Base-by-base conservation (phyloP, 1,284 basidiomycete species). In the Sparassis latifolia region DNA sequence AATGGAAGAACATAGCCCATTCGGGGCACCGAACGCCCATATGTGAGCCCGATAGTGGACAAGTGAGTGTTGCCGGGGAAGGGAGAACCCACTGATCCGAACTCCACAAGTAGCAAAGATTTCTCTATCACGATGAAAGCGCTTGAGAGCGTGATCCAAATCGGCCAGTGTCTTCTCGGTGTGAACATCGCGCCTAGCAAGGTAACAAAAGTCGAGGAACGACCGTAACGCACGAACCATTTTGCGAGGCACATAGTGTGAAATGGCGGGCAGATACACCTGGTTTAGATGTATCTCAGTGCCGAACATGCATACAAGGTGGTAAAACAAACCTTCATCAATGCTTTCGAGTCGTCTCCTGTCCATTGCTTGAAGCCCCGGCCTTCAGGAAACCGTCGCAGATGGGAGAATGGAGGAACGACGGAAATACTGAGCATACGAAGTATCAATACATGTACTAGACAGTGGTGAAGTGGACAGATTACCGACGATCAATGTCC, bases 321-420 rank as follows among this genome's bases (percentile, higher is more conserved):
- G 12, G 35, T 12, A 12, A 6, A 37, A 27, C 39, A 6, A 35
- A 56, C 57, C 55, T 61, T 61, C 59, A 61, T 61, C 6, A 62
- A 42, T 0, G 48, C 60, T 31, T 57, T 57, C 0, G 55, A 57
- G 27, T 62, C 57, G 42, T 62, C 52, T 0, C 60, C 60, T 4
- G 57, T 61, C 60, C 60, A 61, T 42, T 61, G 58, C 39, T 61
- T 61, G 50, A 62, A 62, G 12, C 42, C 43, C n/a, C 56, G 49
- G 1, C 61, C 58, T 42, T 62, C 33, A 2, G 38, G 51, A 44
- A 62, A 62, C 1, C 48, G 54, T 1, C 56, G 51, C 0, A 62
- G 47, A 1, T 52, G 54, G 2, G 55, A 35, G 42, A 61, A 62
- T 5, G 48, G 12, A 2, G 61, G 58, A 0, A 49, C 51, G 12